Conservation (phyloP, 108 stramenopile species). For the Discostella stelligeroides region DNA sequence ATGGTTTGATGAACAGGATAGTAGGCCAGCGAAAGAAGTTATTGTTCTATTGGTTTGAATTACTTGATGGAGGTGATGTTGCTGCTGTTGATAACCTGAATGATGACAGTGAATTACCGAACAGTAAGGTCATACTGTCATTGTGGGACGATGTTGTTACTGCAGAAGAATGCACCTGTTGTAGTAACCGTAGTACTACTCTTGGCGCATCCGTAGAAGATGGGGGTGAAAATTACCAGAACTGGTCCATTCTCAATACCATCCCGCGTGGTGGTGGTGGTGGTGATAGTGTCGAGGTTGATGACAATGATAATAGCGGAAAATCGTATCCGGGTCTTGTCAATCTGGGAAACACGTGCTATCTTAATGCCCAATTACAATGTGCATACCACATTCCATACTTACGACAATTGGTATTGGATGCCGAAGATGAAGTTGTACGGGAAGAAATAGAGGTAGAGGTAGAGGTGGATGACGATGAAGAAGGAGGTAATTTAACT, state of each 20-base stretch:
- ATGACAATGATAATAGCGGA: neutral
- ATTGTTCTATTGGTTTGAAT: neutral
- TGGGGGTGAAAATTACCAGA: conserved; percentile 3
- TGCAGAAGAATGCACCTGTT: neutral
- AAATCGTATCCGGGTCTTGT: conserved; percentile 49
- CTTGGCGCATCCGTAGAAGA: neutral
- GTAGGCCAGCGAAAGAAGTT: neutral
- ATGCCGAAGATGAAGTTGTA: conserved; percentile 36
- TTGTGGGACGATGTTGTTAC: conserved; percentile 14
- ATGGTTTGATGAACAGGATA: neutral
- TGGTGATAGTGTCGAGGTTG: neutral
- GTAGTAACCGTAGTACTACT: no score
- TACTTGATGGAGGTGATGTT: neutral
- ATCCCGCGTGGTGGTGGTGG: conserved; percentile 41
- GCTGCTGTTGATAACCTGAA: neutral
- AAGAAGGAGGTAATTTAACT: neutral
- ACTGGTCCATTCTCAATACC: conserved; percentile 17
- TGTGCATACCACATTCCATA: conserved; percentile 85
- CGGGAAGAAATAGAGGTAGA: conserved; percentile 33
- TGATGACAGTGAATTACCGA: neutral
- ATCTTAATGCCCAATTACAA: conserved; percentile 81
- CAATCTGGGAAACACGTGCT: conserved; percentile 87
- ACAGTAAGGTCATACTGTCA: neutral
- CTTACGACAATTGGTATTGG: conserved; percentile 52
- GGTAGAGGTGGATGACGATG: conserved; percentile 17